Base-by-base conservation (phyloP, 192 early-diverging fungal genomes). In the Coemansia sp. region DNA sequence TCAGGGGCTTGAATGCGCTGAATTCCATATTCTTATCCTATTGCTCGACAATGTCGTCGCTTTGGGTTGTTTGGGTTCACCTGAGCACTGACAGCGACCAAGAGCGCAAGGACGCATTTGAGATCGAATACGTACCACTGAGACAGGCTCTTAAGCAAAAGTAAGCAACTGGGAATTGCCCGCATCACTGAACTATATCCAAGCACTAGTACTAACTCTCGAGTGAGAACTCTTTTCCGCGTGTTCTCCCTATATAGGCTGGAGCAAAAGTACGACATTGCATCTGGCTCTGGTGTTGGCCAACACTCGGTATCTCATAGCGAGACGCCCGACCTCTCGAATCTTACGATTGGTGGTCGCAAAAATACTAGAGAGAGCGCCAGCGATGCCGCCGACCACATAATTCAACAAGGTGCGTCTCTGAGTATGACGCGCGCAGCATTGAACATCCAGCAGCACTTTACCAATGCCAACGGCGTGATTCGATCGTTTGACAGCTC, bases 61-160 rank as follows among this genome's bases (percentile, higher is more conserved):
- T 75, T 44, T 75, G 74, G 74, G 53, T 62, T 15, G 74, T 75
- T 47, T 75, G 74, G 74, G 43, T 6, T 11, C 34, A 52, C 33
- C n/a, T 18, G 22, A 44, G 63, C 29, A 57, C 15, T 0, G 38
- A 47, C 41, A 70, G 69, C 61, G 34, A 47, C n/a, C 29, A 49
- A 29, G 40, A 27, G 13, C 24, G 47, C 47, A 63, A 73, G 34
- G 36, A 4, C 3, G 57, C 16, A 10, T 50, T 62, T 49, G 44
- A 16, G 22, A 34, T 22, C 38, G 61, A 40, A 40, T 62, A 62
- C 39, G 38, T 12, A 11, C 20, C 40, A 24, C n/a, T 38, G 61
- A 62, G 33, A 41, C 40, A 40, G 16, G 29, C 13, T 33, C 15
- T 40, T n/a, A 62, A 62, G 11, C 61, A 62, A 62, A 62, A 22